Conservation (phyloP, 208 protist species). For the Acanthamoeba divionensis region DNA sequence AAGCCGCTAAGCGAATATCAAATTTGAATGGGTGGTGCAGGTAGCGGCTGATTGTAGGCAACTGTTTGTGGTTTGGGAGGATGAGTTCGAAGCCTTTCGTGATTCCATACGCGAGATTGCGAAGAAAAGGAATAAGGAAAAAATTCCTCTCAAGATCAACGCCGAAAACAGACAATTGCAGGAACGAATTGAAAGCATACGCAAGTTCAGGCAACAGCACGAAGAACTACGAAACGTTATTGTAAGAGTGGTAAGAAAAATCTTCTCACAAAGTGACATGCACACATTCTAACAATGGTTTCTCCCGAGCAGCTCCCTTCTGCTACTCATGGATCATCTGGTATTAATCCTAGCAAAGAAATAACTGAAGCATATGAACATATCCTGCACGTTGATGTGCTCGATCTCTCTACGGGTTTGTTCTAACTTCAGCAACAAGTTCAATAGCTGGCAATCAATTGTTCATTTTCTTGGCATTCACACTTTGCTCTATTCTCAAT, state of each 20-base stretch:
- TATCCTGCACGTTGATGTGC: constrained; percentile 69
- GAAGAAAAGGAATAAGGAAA: constrained; percentile 64
- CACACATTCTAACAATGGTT: not conserved
- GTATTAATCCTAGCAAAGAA: constrained; percentile 77
- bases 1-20: too few species aligned
- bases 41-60: constrained; percentile 48
- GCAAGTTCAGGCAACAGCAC: constrained; percentile 80
- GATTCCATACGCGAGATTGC: constrained; percentile 68
- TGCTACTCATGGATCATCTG: not conserved
- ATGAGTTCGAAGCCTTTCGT: constrained; percentile 66
- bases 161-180: constrained; percentile 72
- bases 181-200: constrained; percentile 75
- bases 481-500: too few species aligned
- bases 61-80: constrained; percentile 77
- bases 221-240: constrained; percentile 79
- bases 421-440: not conserved
- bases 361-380: constrained; percentile 77
- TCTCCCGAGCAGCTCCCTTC: not conserved
- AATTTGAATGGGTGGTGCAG: not conserved
- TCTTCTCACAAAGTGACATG: not conserved
- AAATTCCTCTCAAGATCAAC: constrained; percentile 68
- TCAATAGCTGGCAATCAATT: not conserved
- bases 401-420: constrained; percentile 59
- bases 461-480: not conserved
- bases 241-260: constrained; percentile 63